Percentiles rank a stretch among this genome's conserved stretches.
These are phyloP conservation scores for Manihot esculenta DNA, from an alignment of 441 rosid species.

Conservation along the genomic window DNA sequence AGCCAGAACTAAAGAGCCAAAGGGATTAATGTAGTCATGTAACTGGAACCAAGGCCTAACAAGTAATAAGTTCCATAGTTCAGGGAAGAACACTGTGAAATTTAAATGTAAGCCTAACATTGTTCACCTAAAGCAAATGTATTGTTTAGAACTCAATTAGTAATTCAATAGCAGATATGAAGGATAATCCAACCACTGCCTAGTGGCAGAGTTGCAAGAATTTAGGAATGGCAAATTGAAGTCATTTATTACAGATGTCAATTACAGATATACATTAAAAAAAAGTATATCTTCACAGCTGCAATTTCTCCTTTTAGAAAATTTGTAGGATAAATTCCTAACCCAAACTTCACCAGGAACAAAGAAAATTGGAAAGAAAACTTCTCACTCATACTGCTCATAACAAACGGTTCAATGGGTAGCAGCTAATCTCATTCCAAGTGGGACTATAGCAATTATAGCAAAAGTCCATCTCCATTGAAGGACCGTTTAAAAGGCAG, in stretches of 20 bases:
- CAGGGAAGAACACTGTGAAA: neutral
- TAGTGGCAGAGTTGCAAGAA: neutral
- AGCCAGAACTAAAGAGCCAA: neutral
- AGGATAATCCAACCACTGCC: neutral
- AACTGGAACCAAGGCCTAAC: neutral
- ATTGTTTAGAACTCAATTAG: neutral
- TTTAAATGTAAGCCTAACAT: neutral
- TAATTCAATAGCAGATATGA: neutral
- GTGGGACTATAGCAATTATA: neutral
- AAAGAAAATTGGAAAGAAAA: too few species aligned
- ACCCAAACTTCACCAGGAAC: neutral
- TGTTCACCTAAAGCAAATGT: neutral
- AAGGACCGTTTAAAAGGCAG: neutral
- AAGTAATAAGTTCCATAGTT: neutral
- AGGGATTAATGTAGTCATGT: neutral
- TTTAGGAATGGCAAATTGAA: neutral
- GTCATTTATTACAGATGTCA: neutral
- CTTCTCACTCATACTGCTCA: slow-evolving; percentile 3
- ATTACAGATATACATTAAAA: neutral
- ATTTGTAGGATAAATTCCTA: neutral
- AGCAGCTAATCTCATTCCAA: slow-evolving; percentile 12
- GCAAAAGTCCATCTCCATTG: neutral
- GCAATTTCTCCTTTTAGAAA: neutral
- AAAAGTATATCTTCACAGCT: neutral
- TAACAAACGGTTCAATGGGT: slow-evolving; percentile 2